Evolutionary conservation across 768 basidiomycete genomes (phyloP).

Genomic region (Hypsizygus marmoreus): DNA sequence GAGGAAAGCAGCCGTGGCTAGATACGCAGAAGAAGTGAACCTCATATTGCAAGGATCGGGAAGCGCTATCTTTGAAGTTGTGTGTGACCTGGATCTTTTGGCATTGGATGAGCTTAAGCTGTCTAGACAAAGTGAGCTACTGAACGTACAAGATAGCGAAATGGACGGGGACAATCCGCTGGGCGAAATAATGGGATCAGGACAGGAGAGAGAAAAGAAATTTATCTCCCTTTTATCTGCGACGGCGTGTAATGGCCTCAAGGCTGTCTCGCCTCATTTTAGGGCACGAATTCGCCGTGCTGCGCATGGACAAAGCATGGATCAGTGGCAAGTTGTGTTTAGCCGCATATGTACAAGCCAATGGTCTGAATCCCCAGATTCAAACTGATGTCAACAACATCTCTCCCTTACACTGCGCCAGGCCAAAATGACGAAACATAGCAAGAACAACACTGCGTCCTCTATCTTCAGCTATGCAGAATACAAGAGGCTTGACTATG

Average conservation of each 20-base stretch:
- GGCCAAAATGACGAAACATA: constrained; percentile 80
- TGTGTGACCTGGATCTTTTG: no score
- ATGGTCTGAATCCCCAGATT: background rate
- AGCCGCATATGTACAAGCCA: no score
- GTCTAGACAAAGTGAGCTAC: no score
- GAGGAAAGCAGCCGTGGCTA: constrained; percentile 11
- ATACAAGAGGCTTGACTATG: constrained; percentile 83
- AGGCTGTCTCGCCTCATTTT: constrained; percentile 4
- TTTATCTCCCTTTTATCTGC: background rate
- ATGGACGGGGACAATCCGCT: background rate
- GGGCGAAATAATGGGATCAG: background rate
- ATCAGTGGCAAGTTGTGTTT: background rate
- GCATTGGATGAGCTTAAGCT: no score
- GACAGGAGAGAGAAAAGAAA: background rate
- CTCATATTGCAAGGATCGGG: constrained; percentile 9
- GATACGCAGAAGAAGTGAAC: constrained; percentile 10
- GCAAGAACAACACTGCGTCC: constrained; percentile 88
- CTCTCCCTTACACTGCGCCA: no score
- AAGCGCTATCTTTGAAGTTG: background rate
- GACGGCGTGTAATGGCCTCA: background rate
- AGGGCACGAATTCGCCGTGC: constrained; percentile 2
- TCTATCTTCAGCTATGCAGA: constrained; percentile 91
- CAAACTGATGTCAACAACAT: no score
- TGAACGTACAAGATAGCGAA: no score
- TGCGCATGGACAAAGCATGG: background rate